Conservation (phyloP, 805 yeast genomes). For the Candida xyloterini region DNA sequence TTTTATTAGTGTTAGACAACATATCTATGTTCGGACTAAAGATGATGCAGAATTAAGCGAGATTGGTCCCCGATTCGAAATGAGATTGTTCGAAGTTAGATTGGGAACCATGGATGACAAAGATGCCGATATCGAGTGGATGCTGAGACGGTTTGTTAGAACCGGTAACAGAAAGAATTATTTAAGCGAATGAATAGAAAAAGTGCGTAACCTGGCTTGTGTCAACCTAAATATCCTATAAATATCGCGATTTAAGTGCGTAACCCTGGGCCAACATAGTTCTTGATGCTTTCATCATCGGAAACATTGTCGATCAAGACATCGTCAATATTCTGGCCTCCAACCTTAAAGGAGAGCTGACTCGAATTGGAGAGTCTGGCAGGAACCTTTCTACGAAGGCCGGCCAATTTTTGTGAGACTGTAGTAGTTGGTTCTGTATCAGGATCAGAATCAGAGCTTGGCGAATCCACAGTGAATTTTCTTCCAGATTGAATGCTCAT, state of each 20-base stretch:
- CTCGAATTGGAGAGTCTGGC: slow-evolving; percentile 10
- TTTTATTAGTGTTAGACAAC: slow-evolving; percentile 92
- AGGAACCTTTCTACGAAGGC: slow-evolving; percentile 22
- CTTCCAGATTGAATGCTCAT: slow-evolving; percentile 16
- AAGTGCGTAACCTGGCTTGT: not conserved
- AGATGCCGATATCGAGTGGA: slow-evolving; percentile 99
- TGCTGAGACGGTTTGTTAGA: slow-evolving; percentile 84
- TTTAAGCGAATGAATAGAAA: slow-evolving; percentile 37
- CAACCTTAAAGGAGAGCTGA: slow-evolving; percentile 7
- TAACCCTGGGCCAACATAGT: slow-evolving; percentile 33
- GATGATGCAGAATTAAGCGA: slow-evolving; percentile 91
- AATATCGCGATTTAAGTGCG: slow-evolving; percentile 18
- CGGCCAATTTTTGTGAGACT: slow-evolving; percentile 20
- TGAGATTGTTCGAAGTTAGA: slow-evolving; percentile 84
- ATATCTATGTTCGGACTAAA: slow-evolving; percentile 83
- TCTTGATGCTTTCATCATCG: slow-evolving; percentile 24
- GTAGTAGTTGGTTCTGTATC: slow-evolving; percentile 15
- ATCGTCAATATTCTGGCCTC: slow-evolving; percentile 20
- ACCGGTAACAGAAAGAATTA: slow-evolving; percentile 96
- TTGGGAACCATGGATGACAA: slow-evolving; percentile 91
- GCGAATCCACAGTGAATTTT: slow-evolving; percentile 27
- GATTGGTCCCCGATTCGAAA: slow-evolving; percentile 97
- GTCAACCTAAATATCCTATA: slow-evolving; percentile 1
- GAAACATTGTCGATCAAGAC: slow-evolving; percentile 19
- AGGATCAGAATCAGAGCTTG: slow-evolving; percentile 23